These are phyloP conservation scores for Gaertneriomyces sp. DNA, from an alignment of 192 early-diverging fungal genomes.

Conservation along the genomic window DNA sequence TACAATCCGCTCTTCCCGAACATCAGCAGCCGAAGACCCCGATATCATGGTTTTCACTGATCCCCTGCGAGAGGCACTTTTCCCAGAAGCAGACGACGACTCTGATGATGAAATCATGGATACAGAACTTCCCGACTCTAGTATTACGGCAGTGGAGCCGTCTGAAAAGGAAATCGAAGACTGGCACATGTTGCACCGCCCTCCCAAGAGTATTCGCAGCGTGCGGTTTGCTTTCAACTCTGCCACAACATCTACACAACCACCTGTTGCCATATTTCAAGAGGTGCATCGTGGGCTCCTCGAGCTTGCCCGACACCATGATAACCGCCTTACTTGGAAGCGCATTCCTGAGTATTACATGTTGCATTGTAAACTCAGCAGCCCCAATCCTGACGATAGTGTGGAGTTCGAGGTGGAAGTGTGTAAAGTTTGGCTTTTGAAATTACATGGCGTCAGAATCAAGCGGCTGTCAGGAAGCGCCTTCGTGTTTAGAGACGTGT, in stretches of 20 bases:
- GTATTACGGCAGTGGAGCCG: slow-evolving; percentile 26
- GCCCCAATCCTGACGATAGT: slow-evolving; percentile 24
- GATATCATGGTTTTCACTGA: slow-evolving; percentile 30
- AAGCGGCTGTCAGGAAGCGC: slow-evolving; percentile 50
- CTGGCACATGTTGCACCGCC: slow-evolving; percentile 55
- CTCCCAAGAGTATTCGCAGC: slow-evolving; percentile 50
- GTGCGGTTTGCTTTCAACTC: slow-evolving; percentile 51
- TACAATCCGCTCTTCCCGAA: not conserved
- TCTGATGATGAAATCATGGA: slow-evolving; percentile 19
- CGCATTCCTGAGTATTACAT: slow-evolving; percentile 48
- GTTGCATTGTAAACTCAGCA: slow-evolving; percentile 41
- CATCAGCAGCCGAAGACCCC: slow-evolving; percentile 19
- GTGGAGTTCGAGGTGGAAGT: slow-evolving; percentile 62
- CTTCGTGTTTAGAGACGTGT: slow-evolving; percentile 53
- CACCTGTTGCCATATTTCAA: slow-evolving; percentile 52
- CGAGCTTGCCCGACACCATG: slow-evolving; percentile 24
- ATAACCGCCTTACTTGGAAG: slow-evolving; percentile 33
- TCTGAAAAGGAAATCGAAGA: slow-evolving; percentile 53
- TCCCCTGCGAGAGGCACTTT: slow-evolving; percentile 2
- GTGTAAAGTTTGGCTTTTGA: slow-evolving; percentile 61
- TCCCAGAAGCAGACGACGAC: slow-evolving; percentile 7
- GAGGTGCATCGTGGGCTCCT: slow-evolving; percentile 56
- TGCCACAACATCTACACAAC: slow-evolving; percentile 43
- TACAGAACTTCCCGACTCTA: no score
- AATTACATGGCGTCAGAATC: slow-evolving; percentile 53